Percentiles rank a stretch among this genome's conserved stretches.
phyloP scores from a whole-genome alignment of 257 asterid species.

The Solanum rostratum region DNA sequence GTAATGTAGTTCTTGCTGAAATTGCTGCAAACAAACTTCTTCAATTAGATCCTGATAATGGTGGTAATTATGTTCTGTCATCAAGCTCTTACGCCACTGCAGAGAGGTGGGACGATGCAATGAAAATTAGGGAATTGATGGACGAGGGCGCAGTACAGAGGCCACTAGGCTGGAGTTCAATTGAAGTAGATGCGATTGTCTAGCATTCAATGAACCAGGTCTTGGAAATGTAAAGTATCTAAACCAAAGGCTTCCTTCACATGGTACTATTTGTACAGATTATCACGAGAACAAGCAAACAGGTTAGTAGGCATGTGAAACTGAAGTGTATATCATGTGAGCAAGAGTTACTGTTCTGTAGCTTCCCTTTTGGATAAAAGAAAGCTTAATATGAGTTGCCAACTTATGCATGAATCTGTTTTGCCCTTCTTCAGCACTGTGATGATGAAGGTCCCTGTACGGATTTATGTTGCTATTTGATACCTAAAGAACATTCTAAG shows the following conservation, averaged over 20 bases:
- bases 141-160: constrained; percentile 12
- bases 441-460: neutral
- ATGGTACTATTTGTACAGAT: neutral
- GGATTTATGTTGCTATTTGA: neutral
- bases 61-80: constrained; percentile 20
- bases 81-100: constrained; percentile 18
- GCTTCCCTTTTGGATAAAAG: neutral
- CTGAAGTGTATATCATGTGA: neutral
- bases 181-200: constrained; percentile 6
- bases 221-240: neutral
- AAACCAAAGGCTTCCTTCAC: neutral
- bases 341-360: neutral
- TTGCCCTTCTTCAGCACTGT: neutral
- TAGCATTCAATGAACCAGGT: neutral
- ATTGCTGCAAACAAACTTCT: constrained; percentile 17
- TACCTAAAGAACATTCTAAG: neutral
- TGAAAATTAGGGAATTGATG: constrained; percentile 15
- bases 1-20: constrained; percentile 18
- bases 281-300: neutral
- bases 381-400: neutral
- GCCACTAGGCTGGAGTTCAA: constrained; percentile 30
- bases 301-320: neutral
- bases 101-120: constrained; percentile 28
- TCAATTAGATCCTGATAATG: constrained; percentile 21
- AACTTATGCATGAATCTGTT: neutral